Conservation (phyloP, 108 stramenopile genomes). For the Pelagomonas calceolata region DNA sequence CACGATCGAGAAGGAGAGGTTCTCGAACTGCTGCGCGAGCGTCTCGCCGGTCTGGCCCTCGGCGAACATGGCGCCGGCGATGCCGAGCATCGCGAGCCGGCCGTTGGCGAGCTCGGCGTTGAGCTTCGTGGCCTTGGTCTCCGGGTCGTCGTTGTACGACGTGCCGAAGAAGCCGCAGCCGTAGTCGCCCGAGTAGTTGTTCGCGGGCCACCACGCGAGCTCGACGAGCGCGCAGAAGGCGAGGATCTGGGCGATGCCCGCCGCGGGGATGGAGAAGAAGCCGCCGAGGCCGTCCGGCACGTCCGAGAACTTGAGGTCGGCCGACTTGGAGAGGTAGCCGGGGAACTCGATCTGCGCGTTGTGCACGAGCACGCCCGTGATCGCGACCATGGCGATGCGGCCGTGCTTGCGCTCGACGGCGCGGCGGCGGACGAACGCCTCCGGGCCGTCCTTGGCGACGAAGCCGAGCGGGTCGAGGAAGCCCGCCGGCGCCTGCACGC, state of each 20-base stretch:
- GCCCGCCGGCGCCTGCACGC: conserved; percentile 8
- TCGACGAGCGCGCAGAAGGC: conserved; percentile 33
- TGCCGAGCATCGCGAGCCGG: conserved; percentile 26
- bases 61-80: conserved; percentile 24
- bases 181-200: conserved; percentile 31
- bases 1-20: too few species aligned
- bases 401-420: conserved; percentile 32
- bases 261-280: conserved; percentile 26
- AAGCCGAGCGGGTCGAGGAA: conserved; percentile 55
- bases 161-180: conserved; percentile 19
- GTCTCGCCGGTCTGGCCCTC: conserved; percentile 15
- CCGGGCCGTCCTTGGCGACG: conserved; percentile 29
- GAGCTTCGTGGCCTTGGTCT: conserved; percentile 5
- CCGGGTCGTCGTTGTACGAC: neutral
- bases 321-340: conserved; percentile 42
- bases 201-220: conserved; percentile 36
- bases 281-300: conserved; percentile 22
- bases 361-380: conserved; percentile 26
- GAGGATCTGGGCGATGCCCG: conserved; percentile 35
- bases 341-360: conserved; percentile 49
- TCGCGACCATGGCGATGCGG: neutral
- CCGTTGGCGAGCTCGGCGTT: conserved; percentile 15
- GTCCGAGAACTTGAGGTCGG: conserved; percentile 28
- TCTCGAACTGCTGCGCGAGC: conserved; percentile 7
- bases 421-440: conserved; percentile 31